Base-by-base conservation (phyloP, 2,329 filamentous ascomycete genomes). In the Sphaerulina musiva region DNA sequence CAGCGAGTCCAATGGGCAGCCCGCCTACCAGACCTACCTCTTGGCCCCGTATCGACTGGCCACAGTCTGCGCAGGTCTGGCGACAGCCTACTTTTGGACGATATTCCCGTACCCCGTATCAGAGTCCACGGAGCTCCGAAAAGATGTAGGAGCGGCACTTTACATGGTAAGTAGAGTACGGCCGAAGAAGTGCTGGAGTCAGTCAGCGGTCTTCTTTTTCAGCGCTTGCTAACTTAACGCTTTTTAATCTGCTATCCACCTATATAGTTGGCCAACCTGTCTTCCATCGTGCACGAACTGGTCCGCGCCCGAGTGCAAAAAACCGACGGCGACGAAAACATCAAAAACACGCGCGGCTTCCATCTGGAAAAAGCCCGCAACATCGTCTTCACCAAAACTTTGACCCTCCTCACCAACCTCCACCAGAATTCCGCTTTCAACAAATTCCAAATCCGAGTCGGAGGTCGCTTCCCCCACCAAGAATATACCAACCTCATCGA, bases 1-100 rank as follows among this genome's bases (percentile, higher is more conserved):
- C 2, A 75, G 82, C 2, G 75, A 76, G 44, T 72, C 78, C 1
- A 82, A 77, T n/a, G 85, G 85, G 0, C 86, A 90, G 62, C 76
- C 78, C 1, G 84, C 76, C 62, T 89, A 89, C 61, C 79, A 82
- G 40, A 85, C 85, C 12, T 87, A 88, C 62, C 65, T 80, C 20
- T 76, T 91, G 1, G 86, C 81, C 0, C 85, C 86, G 0, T 89
- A 89, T 65, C 80, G 87, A 3, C 74, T 91, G 0, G 85, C 83
- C 0, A 80, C 78, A 1, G 84, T 90, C 0, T 75, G 78, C 0
- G 84, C 76, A 1, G 87, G 87, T 48, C 79, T 86, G 39, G 74
- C 80, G 0, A 80, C 89, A 1, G 85, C 85, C 2, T 89, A 87
- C 65, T 75, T 90, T 64, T 90, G 85, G 85, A 89, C 86, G 0